Base-by-base conservation (phyloP, 192 early-diverging fungal species). In the Diversispora epigaea region DNA sequence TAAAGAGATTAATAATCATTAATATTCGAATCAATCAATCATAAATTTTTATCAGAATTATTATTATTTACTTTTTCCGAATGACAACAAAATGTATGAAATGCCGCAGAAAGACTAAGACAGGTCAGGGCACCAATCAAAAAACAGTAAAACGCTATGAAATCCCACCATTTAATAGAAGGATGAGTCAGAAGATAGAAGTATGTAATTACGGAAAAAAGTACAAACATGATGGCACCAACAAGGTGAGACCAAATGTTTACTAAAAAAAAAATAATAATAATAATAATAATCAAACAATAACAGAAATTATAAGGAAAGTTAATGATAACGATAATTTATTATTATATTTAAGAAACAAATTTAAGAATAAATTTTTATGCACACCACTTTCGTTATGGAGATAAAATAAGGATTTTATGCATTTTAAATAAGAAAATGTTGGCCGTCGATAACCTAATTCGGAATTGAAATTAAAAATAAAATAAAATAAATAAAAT, bases 221-320 rank as follows among this genome's bases (percentile, higher is more conserved):
- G 61, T 56, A 84, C 65, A 77, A 96, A 89, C 1, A 73, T 75
- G 39, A 91, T 52, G 0, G 89, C 87, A 17, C 94, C 96, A 21
- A 91, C 21, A 8, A 93, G 74, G 72, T 98, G 96, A 21, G 93
- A 87, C 84, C 91, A 92, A 61, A 98, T 92, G 79, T 98, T 98
- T 52, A 89, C 86, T 89, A 54, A 0, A 66, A 68, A 25, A 32
- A 46, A 68, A n/a, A n/a, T n/a, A n/a, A n/a, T n/a, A n/a, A 64
- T 50, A 71, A 21, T 64, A 4, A 60, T 49, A 44, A 17, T 57
- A 43, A 56, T 46, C 21, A 45, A 44, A 17, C 47, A 43, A 56
- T 46, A 21, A 54, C 17, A 12, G 41, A 7, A 11, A 67, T 32
- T 22, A 55, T 17, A 9, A 50, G 17, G 8, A 54, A 65, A 14